Conservation (phyloP, 345 rosid genomes). For the Eucalyptus pauciflora region DNA sequence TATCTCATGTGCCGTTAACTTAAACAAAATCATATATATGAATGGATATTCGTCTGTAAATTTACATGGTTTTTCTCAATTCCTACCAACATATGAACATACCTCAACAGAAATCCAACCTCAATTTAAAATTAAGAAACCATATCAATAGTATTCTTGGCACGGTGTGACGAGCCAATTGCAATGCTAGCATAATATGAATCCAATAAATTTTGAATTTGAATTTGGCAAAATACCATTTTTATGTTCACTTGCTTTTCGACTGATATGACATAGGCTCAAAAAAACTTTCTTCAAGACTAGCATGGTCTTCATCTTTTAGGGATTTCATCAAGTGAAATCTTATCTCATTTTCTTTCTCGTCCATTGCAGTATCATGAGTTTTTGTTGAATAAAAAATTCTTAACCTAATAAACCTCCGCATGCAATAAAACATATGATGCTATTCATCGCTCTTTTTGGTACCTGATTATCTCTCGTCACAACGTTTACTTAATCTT, state of each 20-base stretch:
- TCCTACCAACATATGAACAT: background rate
- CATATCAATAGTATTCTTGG: background rate
- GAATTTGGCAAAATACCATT: background rate
- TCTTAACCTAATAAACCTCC: background rate
- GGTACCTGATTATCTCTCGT: background rate
- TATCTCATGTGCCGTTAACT: background rate
- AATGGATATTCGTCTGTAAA: background rate
- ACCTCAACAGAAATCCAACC: background rate
- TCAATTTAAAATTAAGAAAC: background rate
- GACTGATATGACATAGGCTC: background rate
- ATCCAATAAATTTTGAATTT: background rate
- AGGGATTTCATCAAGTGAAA: background rate
- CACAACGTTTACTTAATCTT: background rate
- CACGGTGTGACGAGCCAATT: accelerated
- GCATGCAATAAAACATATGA: background rate
- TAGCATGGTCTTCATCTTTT: background rate
- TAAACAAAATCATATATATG: background rate
- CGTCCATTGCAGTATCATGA: background rate
- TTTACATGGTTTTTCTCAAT: background rate
- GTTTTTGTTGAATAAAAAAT: background rate
- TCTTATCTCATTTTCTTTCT: background rate
- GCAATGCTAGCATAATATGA: background rate
- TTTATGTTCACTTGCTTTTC: background rate
- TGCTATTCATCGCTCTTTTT: background rate
- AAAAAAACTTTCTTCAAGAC: background rate